Percentiles rank a stretch among this genome's conserved stretches.
Evolutionary conservation across 164 flowering plant species (phyloP).

Genomic region (Kalanchoe fedtschenkoi): DNA sequence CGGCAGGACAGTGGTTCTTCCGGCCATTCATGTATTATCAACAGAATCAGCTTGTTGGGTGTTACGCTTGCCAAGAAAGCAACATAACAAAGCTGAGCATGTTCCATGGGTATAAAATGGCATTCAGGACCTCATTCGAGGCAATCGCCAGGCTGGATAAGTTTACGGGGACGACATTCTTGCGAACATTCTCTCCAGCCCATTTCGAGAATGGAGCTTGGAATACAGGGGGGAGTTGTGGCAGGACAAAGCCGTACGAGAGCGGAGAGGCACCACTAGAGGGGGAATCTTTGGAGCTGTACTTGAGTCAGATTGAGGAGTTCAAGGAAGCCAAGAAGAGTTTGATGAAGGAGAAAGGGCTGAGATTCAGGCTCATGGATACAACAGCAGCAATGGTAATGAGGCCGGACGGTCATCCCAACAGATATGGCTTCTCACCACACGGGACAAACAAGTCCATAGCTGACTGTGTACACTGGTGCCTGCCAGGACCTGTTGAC

Average conservation of each 20-base stretch:
- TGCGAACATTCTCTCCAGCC: slow-evolving; percentile 81
- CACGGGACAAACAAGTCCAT: slow-evolving; percentile 41
- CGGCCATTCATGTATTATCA: slow-evolving; percentile 28
- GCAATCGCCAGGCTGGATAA: slow-evolving; percentile 34
- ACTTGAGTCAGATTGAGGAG: slow-evolving; percentile 36
- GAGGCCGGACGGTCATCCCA: slow-evolving; percentile 93
- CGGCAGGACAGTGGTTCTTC: slow-evolving; percentile 47
- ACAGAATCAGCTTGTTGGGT: slow-evolving; percentile 18
- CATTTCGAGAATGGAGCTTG: slow-evolving; percentile 83
- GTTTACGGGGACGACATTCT: slow-evolving; percentile 27
- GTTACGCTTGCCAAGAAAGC: slow-evolving; percentile 30
- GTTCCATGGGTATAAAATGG: slow-evolving; percentile 17
- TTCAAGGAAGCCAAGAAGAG: slow-evolving; percentile 41
- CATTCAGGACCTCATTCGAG: slow-evolving; percentile 25
- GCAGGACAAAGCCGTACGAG: slow-evolving; percentile 42
- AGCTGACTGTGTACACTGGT: slow-evolving; percentile 81
- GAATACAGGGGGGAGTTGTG: slow-evolving; percentile 69
- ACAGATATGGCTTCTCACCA: slow-evolving; percentile 6
- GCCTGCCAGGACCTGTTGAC: slow-evolving; percentile 85
- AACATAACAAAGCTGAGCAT: slow-evolving; percentile 19
- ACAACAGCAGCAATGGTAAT: slow-evolving; percentile 68
- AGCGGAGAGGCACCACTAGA: slow-evolving; percentile 13
- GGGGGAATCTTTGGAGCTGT: slow-evolving; percentile 25
- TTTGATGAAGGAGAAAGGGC: slow-evolving; percentile 20
- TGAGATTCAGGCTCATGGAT: slow-evolving; percentile 46